phyloP scores from a whole-genome alignment of 2,329 filamentous ascomycete species.

The Colletotrichum somersetense region DNA sequence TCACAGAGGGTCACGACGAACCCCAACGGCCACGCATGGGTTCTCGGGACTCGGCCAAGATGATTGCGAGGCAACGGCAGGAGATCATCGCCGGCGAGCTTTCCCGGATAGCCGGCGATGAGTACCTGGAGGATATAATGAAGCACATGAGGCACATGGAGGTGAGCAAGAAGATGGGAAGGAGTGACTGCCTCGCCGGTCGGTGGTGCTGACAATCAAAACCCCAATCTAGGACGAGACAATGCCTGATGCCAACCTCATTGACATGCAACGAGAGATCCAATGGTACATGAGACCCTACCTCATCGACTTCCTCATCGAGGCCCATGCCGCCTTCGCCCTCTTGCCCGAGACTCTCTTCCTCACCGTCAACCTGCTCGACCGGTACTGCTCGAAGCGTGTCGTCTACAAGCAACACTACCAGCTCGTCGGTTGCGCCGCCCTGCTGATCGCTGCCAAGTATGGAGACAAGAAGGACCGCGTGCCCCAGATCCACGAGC shows the following conservation, averaged over 20 bases:
- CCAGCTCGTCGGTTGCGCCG: constrained; percentile 95
- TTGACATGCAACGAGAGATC: constrained; percentile 99
- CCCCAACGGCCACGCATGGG: constrained; percentile 69
- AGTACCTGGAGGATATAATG: constrained; percentile 95
- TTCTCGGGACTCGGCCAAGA: constrained; percentile 80
- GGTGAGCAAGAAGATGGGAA: constrained; percentile 57
- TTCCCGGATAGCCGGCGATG: constrained; percentile 84
- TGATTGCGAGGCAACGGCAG: constrained; percentile 85
- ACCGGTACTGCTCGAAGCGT: constrained; percentile 96
- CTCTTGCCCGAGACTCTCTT: constrained; percentile 95
- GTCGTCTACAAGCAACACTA: constrained; percentile 99
- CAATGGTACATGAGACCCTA: constrained; percentile 99
- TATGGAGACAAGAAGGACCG: constrained; percentile 99
- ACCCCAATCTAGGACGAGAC: constrained; percentile 76
- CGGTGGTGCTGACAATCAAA: constrained; percentile 9
- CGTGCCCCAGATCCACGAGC: constrained; percentile 95
- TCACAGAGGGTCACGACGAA: constrained; percentile 67
- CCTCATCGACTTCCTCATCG: constrained; percentile 96
- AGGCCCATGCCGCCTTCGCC: constrained; percentile 95
- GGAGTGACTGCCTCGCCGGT: not conserved
- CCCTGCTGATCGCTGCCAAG: constrained; percentile 96
- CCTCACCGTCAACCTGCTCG: constrained; percentile 94
- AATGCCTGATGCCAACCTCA: constrained; percentile 94
- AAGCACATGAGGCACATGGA: constrained; percentile 97
- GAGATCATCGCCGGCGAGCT: constrained; percentile 91